These are phyloP conservation scores for Teratosphaeria zuluensis DNA, from an alignment of 2,329 filamentous ascomycete genomes.

Conservation along the genomic window DNA sequence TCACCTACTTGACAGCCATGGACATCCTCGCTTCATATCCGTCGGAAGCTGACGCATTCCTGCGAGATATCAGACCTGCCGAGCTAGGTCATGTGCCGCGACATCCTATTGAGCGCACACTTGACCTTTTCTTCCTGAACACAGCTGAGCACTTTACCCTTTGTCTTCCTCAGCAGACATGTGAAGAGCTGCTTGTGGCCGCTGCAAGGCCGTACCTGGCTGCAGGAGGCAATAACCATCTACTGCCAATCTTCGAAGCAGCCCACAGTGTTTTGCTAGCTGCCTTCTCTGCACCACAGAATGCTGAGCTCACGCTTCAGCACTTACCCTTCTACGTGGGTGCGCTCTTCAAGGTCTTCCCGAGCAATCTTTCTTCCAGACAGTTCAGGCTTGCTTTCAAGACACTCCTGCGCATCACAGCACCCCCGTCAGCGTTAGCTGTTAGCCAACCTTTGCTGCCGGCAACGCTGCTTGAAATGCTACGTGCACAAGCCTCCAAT, in stretches of 20 bases:
- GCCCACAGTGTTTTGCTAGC: constrained; percentile 76
- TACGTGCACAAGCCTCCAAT: constrained; percentile 54
- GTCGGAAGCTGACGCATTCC: constrained; percentile 54
- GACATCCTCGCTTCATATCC: constrained; percentile 71
- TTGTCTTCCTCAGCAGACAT: constrained; percentile 54
- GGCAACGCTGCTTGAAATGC: constrained; percentile 69
- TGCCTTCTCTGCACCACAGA: constrained; percentile 69
- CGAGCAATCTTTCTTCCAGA: constrained; percentile 63
- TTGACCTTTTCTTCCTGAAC: constrained; percentile 86
- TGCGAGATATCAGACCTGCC: constrained; percentile 52
- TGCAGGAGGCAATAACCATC: constrained; percentile 45
- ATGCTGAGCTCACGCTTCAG: constrained; percentile 57
- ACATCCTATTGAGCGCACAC: constrained; percentile 57
- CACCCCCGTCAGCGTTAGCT: constrained; percentile 67
- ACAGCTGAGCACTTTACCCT: constrained; percentile 74
- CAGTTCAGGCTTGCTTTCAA: constrained; percentile 86
- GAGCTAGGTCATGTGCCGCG: constrained; percentile 46
- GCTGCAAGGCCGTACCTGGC: constrained; percentile 66
- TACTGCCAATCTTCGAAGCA: constrained; percentile 72
- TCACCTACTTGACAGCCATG: constrained; percentile 71
- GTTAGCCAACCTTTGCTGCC: constrained; percentile 67
- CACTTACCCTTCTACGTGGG: constrained; percentile 78
- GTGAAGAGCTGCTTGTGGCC: constrained; percentile 63
- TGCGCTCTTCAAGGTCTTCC: constrained; percentile 68
- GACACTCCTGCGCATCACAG: constrained; percentile 70